Conservation (phyloP, 257 asterid genomes). For the Penstemon newberryi region DNA sequence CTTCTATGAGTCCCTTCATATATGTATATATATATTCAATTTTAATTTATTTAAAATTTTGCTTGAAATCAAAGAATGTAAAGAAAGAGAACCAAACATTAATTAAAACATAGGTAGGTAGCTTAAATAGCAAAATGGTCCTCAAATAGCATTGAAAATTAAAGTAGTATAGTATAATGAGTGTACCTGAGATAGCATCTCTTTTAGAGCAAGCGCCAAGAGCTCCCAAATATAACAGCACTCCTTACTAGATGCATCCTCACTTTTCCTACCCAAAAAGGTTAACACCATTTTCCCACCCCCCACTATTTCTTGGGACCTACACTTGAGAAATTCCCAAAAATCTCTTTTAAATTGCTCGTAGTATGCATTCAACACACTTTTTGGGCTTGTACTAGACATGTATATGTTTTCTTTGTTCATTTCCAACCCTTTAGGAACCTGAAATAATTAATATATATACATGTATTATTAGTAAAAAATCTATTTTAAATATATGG, state of each 20-base stretch:
- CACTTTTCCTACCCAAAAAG: slow-evolving; percentile 54
- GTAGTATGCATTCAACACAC: slow-evolving; percentile 52
- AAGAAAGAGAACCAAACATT: no score
- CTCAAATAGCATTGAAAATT: no score
- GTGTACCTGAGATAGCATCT: slow-evolving; percentile 55
- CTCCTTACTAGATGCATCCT: slow-evolving; percentile 51
- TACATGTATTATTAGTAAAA: no score
- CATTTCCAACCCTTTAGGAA: slow-evolving; percentile 45
- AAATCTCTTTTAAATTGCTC: slow-evolving; percentile 61
- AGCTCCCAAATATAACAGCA: slow-evolving; percentile 67
- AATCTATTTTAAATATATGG: no score
- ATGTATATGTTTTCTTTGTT: slow-evolving; percentile 53
- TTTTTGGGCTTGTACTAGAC: slow-evolving; percentile 41
- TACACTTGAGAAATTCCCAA: slow-evolving; percentile 44
- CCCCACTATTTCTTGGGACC: slow-evolving; percentile 52
- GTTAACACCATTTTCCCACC: slow-evolving; percentile 74
- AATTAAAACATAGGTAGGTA: no score
- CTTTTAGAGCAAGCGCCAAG: slow-evolving; percentile 46
- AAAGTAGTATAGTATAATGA: neutral
- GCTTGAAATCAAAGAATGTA: no score
- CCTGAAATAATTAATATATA: slow-evolving; percentile 25
- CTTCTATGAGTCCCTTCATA: slow-evolving; percentile 47
- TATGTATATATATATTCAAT: neutral
- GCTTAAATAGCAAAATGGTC: no score
- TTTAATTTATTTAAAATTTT: no score